Conservation (phyloP, 1,139 yeast genomes). For the Magnusiomyces ingens region DNA sequence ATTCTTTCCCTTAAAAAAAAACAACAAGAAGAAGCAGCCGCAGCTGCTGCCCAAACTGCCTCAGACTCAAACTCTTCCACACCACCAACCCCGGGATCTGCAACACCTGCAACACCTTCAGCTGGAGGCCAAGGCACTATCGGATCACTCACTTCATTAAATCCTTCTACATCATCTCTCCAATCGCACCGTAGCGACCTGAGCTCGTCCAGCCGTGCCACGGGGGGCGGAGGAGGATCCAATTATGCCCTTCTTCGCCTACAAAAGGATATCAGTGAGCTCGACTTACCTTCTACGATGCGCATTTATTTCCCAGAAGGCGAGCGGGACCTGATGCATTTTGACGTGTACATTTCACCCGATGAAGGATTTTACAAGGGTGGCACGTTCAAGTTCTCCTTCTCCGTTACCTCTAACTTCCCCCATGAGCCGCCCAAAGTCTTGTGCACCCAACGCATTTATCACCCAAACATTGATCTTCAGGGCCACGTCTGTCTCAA, state of each 20-base stretch:
- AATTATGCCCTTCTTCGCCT: slow-evolving; percentile 37
- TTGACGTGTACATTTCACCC: slow-evolving; percentile 58
- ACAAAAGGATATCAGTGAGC: slow-evolving; percentile 56
- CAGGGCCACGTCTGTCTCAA: slow-evolving; percentile 90
- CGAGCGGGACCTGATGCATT: slow-evolving; percentile 47
- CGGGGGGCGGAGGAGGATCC: neutral
- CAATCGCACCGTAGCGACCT: neutral
- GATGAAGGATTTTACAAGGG: slow-evolving; percentile 71
- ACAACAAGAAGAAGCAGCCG: slow-evolving; percentile 31
- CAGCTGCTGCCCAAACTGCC: slow-evolving; percentile 21
- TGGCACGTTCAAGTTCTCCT: slow-evolving; percentile 63
- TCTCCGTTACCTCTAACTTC: slow-evolving; percentile 60
- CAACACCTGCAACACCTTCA: neutral
- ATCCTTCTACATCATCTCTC: neutral
- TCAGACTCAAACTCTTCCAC: slow-evolving; percentile 5
- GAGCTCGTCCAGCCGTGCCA: neutral
- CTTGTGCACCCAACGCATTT: slow-evolving; percentile 61
- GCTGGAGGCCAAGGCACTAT: slow-evolving; percentile 33
- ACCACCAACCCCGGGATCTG: slow-evolving; percentile 2
- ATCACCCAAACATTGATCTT: slow-evolving; percentile 88
- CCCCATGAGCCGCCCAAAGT: slow-evolving; percentile 95
- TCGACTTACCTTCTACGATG: slow-evolving; percentile 62
- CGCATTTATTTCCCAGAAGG: slow-evolving; percentile 50
- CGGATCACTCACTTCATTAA: neutral
- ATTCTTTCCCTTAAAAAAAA: slow-evolving; percentile 25